phyloP scores from a whole-genome alignment of 2,329 filamentous ascomycete genomes.

The Pseudogymnoascus sp. region DNA sequence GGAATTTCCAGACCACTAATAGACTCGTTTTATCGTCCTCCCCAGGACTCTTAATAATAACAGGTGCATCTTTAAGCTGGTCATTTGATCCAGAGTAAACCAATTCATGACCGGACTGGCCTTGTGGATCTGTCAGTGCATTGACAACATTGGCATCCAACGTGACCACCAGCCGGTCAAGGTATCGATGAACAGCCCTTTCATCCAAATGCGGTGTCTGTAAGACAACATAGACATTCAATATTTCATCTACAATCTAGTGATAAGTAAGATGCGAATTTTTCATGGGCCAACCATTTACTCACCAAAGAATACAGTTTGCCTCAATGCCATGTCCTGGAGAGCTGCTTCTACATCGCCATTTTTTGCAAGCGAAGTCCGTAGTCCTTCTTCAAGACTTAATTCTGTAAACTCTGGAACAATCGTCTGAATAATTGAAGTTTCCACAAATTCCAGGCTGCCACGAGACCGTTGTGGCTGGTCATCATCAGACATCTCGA shows the following conservation, averaged over 20 bases:
- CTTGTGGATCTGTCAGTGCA: conserved; percentile 33
- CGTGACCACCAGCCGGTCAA: conserved; percentile 54
- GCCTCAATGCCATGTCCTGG: conserved; percentile 52
- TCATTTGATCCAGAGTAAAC: conserved; percentile 49
- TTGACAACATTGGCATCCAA: conserved; percentile 60
- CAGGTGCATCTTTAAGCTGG: conserved; percentile 41
- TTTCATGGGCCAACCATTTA: conserved; percentile 24
- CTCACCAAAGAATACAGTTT: conserved; percentile 65
- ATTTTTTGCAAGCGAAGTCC: conserved; percentile 28
- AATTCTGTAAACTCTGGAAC: conserved; percentile 49
- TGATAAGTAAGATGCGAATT: conserved; percentile 39
- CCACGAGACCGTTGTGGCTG: conserved; percentile 28
- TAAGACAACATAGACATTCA: conserved; percentile 60
- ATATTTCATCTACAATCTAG: conserved; percentile 59
- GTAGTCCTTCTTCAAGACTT: conserved; percentile 44
- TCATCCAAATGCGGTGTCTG: conserved; percentile 54
- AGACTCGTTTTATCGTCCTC: conserved; percentile 34
- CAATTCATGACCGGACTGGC: conserved; percentile 44
- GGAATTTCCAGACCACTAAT: conserved; percentile 51
- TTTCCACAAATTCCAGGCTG: conserved; percentile 43
- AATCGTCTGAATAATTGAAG: conserved; percentile 51
- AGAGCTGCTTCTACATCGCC: conserved; percentile 26
- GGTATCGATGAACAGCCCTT: conserved; percentile 45
- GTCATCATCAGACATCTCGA: conserved; percentile 24
- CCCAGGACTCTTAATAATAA: conserved; percentile 37